These are phyloP conservation scores for Macrolepiota albuminosa DNA, from an alignment of 768 basidiomycete genomes.

Conservation along the genomic window DNA sequence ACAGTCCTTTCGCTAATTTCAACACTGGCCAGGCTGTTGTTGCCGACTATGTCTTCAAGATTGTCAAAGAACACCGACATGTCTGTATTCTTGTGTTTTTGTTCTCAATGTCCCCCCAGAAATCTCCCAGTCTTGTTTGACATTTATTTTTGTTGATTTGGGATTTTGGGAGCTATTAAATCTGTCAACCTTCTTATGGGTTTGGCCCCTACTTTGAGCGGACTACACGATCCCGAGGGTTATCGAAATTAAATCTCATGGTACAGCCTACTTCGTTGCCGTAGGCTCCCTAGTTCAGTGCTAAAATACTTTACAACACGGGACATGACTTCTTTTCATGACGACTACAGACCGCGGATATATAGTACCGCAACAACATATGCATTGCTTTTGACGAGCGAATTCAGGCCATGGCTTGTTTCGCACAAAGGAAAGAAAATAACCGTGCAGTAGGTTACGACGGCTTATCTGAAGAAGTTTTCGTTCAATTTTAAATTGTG, in stretches of 20 bases:
- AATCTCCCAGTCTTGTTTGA: background rate
- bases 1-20: background rate
- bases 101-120: background rate
- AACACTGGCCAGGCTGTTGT: background rate
- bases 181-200: background rate
- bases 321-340: background rate
- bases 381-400: background rate
- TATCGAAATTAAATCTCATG: background rate
- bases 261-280: background rate
- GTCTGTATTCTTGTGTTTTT: background rate
- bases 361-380: background rate
- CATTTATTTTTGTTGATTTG: background rate
- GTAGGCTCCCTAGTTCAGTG: background rate
- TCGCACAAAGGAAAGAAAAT: background rate
- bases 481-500: background rate
- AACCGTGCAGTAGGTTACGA: background rate
- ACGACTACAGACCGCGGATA: too few relatives aligned
- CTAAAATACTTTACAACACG: background rate
- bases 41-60: background rate
- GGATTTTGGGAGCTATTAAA: background rate
- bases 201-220: background rate
- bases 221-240: background rate
- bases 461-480: background rate
- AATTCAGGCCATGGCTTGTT: background rate
- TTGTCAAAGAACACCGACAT: background rate